These are phyloP conservation scores for Citrus trifoliata DNA, from an alignment of 345 rosid species.

Conservation along the genomic window DNA sequence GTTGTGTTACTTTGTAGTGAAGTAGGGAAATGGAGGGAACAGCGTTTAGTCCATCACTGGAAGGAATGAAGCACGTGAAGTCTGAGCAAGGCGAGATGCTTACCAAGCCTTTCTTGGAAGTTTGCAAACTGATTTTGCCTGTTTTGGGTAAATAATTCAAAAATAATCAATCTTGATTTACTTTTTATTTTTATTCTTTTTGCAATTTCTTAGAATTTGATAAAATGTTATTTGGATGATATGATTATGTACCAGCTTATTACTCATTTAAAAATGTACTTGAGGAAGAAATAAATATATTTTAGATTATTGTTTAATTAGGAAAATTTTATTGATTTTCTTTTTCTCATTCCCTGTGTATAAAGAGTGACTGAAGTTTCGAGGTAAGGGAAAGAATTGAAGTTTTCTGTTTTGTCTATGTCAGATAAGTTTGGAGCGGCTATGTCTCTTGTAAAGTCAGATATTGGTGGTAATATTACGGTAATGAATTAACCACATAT, in stretches of 20 bases:
- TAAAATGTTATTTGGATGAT: background rate
- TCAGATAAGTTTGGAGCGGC: constrained; percentile 95
- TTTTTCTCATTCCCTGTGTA: background rate
- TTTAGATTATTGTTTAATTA: too few species aligned
- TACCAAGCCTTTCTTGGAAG: constrained; percentile 79
- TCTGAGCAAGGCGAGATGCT: constrained; percentile 72
- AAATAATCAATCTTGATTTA: background rate
- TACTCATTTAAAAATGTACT: too few species aligned
- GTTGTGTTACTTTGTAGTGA: background rate
- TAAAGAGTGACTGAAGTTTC: background rate
- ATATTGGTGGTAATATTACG: constrained; percentile 84
- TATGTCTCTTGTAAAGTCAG: constrained; percentile 83
- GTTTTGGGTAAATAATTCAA: constrained; percentile 49
- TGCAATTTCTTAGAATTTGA: background rate
- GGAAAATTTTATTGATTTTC: too few species aligned
- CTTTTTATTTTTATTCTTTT: background rate
- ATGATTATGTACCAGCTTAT: too few species aligned
- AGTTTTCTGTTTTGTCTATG: constrained; percentile 1
- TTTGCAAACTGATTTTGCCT: constrained; percentile 83
- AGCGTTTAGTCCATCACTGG: constrained; percentile 73
- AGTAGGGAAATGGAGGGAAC: constrained; percentile 59
- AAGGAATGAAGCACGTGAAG: constrained; percentile 84
- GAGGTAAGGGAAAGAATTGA: background rate
- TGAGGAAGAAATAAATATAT: too few species aligned
- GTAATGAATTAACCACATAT: constrained; percentile 29